These are phyloP conservation scores for Leccinum incarnatum DNA, from an alignment of 768 basidiomycete genomes.

Conservation along the genomic window DNA sequence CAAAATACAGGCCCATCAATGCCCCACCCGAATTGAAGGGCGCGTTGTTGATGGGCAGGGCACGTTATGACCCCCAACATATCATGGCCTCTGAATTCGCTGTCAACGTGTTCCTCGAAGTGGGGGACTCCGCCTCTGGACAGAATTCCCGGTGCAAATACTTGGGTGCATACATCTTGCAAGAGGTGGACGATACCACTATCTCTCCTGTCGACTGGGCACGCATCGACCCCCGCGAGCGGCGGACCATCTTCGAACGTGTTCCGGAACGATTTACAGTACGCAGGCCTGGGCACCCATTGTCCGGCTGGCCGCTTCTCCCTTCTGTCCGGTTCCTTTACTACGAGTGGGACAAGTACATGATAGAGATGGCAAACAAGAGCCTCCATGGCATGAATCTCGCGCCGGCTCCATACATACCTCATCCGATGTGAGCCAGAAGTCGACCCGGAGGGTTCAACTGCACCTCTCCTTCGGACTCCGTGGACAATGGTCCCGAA, in stretches of 20 bases:
- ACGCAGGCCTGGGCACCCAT: not conserved
- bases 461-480: too few species aligned
- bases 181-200: not conserved
- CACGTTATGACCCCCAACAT: conserved; percentile 15
- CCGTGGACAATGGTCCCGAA: too few species aligned
- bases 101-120: conserved; percentile 26
- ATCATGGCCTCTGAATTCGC: conserved; percentile 19
- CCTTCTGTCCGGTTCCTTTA: conserved; percentile 12
- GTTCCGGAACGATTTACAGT: not conserved
- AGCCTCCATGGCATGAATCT: not conserved
- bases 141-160: conserved; percentile 13
- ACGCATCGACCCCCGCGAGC: conserved; percentile 5
- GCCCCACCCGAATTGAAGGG: too few species aligned
- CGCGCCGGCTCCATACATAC: not conserved
- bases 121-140: not conserved
- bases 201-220: conserved; percentile 5
- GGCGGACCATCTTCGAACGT: conserved; percentile 2
- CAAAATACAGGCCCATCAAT: conserved; percentile 4
- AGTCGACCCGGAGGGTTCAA: not conserved
- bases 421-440: not conserved
- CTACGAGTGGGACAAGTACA: conserved; percentile 20
- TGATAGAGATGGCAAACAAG: conserved; percentile 16
- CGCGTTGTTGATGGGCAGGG: not conserved
- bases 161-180: conserved; percentile 26
- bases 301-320: not conserved